phyloP scores from a whole-genome alignment of 768 basidiomycete species.

The Lactarius indigo region DNA sequence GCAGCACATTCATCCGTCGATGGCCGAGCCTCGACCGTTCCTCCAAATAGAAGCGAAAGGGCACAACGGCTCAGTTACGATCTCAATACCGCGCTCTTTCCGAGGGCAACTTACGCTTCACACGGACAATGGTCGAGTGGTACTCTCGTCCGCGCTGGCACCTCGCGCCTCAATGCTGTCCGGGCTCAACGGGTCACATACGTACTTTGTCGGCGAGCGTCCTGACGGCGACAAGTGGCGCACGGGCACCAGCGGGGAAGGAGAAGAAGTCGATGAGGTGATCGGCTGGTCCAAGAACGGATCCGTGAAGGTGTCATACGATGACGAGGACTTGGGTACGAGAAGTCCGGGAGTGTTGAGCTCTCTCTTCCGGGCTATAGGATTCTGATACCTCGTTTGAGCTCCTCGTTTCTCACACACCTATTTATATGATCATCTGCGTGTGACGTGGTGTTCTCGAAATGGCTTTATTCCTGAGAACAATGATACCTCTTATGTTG shows the following conservation, averaged over 20 bases:
- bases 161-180: constrained; percentile 11
- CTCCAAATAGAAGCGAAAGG: constrained; percentile 12
- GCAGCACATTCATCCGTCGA: constrained; percentile 15
- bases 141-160: constrained; percentile 11
- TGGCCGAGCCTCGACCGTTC: constrained; percentile 19
- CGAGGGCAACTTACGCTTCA: constrained; percentile 21
- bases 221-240: constrained; percentile 16
- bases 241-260: constrained; percentile 10
- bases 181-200: constrained; percentile 10
- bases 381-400: not conserved
- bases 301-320: constrained; percentile 16
- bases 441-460: not conserved
- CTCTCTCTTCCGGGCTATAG: constrained; percentile 15
- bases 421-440: not conserved
- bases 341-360: constrained; percentile 6
- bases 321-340: constrained; percentile 4
- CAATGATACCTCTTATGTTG: not conserved
- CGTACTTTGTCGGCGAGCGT: constrained; percentile 21
- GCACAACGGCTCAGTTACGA: constrained; percentile 4
- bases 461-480: not conserved
- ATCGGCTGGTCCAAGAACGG: constrained; percentile 18
- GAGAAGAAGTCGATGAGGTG: constrained; percentile 16
- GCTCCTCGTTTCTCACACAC: not conserved
- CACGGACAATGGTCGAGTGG: constrained; percentile 12
- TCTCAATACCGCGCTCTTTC: constrained; percentile 23